Evolutionary conservation across 768 basidiomycete genomes (phyloP).

Genomic region (Tylopilus vinaceipallidus): DNA sequence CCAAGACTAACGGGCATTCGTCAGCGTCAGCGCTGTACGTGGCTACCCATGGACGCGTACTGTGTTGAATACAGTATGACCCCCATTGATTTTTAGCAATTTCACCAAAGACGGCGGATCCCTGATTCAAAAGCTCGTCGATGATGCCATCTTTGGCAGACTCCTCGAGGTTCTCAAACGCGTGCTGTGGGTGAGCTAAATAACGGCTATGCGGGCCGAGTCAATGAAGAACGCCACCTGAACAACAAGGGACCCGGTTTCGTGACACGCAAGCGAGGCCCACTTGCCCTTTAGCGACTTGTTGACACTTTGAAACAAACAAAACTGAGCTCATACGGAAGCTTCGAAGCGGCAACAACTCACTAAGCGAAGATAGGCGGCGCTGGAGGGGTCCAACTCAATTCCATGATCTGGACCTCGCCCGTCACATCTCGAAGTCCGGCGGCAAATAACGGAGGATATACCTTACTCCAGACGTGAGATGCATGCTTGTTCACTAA

Average conservation of each 20-base stretch:
- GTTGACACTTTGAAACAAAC: constrained; percentile 66
- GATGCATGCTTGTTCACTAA: constrained; percentile 89
- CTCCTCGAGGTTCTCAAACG: constrained; percentile 83
- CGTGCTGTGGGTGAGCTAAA: constrained; percentile 50
- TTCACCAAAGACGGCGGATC: constrained; percentile 62
- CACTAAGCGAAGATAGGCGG: constrained; percentile 88
- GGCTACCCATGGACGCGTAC: constrained; percentile 41
- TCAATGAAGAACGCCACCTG: constrained; percentile 48
- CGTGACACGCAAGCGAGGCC: constrained; percentile 87
- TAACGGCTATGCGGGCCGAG: neutral
- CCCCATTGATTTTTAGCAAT: constrained; percentile 90
- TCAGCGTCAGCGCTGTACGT: constrained; percentile 6
- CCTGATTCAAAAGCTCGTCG: constrained; percentile 77
- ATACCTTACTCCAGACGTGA: constrained; percentile 89
- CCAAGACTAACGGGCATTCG: constrained; percentile 53
- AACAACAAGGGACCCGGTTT: constrained; percentile 86
- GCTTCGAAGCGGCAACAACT: constrained; percentile 27
- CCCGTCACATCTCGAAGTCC: constrained; percentile 7
- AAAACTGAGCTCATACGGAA: constrained; percentile 2
- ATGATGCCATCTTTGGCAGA: constrained; percentile 83
- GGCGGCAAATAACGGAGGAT: neutral
- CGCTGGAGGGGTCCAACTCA: constrained; percentile 83
- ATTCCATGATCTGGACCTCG: constrained; percentile 72
- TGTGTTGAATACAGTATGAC: constrained; percentile 83
- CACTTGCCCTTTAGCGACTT: constrained; percentile 85